Conservation (phyloP, 768 basidiomycete species). For the Flagelloscypha sp. region DNA sequence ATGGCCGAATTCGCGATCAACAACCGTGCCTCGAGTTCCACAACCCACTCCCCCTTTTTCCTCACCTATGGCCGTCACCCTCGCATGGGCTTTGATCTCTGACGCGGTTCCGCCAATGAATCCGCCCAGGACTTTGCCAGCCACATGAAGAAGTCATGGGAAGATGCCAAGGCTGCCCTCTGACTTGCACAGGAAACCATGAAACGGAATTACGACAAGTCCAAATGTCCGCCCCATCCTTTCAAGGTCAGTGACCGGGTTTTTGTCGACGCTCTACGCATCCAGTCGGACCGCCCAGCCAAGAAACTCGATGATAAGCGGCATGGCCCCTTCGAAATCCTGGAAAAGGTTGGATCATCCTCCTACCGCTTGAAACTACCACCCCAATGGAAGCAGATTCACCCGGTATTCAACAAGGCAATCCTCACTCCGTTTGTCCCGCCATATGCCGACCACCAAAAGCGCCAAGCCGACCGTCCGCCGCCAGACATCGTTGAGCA, state of each 20-base stretch:
- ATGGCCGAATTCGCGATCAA: conserved; percentile 26
- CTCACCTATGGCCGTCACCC: conserved; percentile 22
- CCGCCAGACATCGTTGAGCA: conserved; percentile 3
- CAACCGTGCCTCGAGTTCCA: conserved; percentile 17
- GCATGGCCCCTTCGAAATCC: conserved; percentile 20
- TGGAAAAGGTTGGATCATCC: conserved; percentile 8
- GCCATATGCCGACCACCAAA: conserved; percentile 7
- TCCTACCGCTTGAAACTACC: conserved; percentile 17
- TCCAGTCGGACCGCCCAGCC: conserved; percentile 9
- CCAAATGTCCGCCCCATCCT: conserved; percentile 1
- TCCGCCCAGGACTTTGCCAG: conserved; percentile 13
- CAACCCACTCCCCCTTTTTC: conserved; percentile 22
- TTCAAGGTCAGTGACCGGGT: conserved; percentile 16
- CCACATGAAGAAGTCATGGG: conserved; percentile 15
- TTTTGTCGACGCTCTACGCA: conserved; percentile 13
- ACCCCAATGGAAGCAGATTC: conserved; percentile 10
- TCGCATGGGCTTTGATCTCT: conserved; percentile 10
- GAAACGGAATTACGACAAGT: conserved; percentile 11
- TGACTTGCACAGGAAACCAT: conserved; percentile 15
- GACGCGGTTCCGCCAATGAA: conserved; percentile 8
- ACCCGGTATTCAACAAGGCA: conserved; percentile 11
- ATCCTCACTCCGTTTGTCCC: conserved; percentile 2
- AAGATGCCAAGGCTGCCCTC: conserved; percentile 10
- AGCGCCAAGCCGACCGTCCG: conserved; percentile 7
- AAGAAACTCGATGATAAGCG: conserved; percentile 16